Base-by-base conservation (phyloP, 2,329 filamentous ascomycete genomes). In the Keithomyces neogunnii region DNA sequence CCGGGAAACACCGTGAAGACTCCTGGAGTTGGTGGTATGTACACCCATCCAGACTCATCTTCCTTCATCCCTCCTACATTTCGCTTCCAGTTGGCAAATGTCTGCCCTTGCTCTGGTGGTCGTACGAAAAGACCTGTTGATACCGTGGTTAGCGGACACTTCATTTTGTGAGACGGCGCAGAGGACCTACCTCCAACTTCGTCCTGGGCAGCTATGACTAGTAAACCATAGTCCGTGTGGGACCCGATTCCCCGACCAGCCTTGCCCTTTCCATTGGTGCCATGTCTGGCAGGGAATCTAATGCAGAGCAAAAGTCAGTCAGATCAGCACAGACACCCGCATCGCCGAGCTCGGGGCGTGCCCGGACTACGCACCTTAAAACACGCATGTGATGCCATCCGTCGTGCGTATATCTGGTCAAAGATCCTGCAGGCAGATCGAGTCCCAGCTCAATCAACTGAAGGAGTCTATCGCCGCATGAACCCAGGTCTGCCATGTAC, bases 341-440 rank as follows among this genome's bases (percentile, higher is more conserved):
- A 19, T 40, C 8, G n/a, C 38, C 11, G 26, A 26, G 9, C n/a
- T 19, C 7, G 36, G 13, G 13, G 8, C 13, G 19, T 31, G 36
- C 13, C 36, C 30, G 36, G n/a, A 19, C 26, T 13, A 47, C 48
- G 30, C 48, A 71, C 72, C 74, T 66, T 2, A 77, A 64, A 19
- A 75, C 64, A 5, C 74, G 66, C 65, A 75, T 69, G 54, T 77
- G 74, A 52, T 78, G 73, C 74, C 75, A 78, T 0, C 75, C 75
- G 51, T 78, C 75, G 6, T 67, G 55, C 1, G 72, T 75, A 39
- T 71, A 66, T 13, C 63, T 58, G 4, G 66, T 72, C 28, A 77
- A 57, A 26, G 70, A 67, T 3, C 71, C 69, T 3, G 62, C 54
- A 2, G 68, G 64, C 0, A 76, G 61, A 26, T 62, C 63, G 5